Percentiles rank a stretch among this genome's conserved stretches.
Conservation (phyloP, 768 basidiomycete genomes). For the Termitomyces sp. region DNA sequence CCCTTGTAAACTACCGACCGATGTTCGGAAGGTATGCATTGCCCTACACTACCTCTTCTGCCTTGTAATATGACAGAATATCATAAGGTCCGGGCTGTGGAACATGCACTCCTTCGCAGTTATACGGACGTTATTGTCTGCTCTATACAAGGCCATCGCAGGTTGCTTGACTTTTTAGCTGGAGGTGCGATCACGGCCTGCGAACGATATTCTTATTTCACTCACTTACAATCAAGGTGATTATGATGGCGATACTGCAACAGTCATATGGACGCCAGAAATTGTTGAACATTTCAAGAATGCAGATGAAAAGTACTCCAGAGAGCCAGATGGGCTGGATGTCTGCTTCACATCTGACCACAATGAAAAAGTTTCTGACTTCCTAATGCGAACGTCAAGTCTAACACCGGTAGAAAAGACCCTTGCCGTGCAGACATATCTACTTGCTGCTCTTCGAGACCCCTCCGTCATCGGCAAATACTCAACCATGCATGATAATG, state of each 20-base stretch:
- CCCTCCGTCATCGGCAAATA: slow-evolving; percentile 46
- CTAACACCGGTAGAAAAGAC: slow-evolving; percentile 20
- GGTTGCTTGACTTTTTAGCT: slow-evolving; percentile 56
- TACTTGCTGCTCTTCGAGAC: slow-evolving; percentile 45
- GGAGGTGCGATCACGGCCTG: slow-evolving; percentile 37
- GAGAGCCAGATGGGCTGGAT: slow-evolving; percentile 39
- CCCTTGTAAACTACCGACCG: slow-evolving; percentile 68
- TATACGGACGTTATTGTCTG: slow-evolving; percentile 55
- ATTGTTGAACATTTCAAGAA: slow-evolving; percentile 52
- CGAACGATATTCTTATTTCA: not conserved
- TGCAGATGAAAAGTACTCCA: slow-evolving; percentile 40
- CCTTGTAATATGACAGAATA: not conserved
- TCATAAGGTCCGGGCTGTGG: slow-evolving; percentile 50
- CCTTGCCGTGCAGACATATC: slow-evolving; percentile 36
- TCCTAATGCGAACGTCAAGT: slow-evolving; percentile 24
- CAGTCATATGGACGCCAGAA: slow-evolving; percentile 51
- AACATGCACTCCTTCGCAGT: slow-evolving; percentile 38
- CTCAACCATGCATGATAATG: slow-evolving; percentile 48
- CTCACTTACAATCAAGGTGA: slow-evolving; percentile 37
- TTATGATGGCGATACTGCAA: slow-evolving; percentile 63
- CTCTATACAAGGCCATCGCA: slow-evolving; percentile 44
- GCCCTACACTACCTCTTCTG: not conserved
- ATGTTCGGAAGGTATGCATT: slow-evolving; percentile 50
- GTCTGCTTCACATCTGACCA: slow-evolving; percentile 32
- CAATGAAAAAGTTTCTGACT: slow-evolving; percentile 38